A percentile compares a stretch with the other conserved stretches of the same genome.
These are phyloP conservation scores for Rhytidiadelphus loreus DNA, from an alignment of 225 moss, liverwort and hornwort genomes.

Conservation along the genomic window DNA sequence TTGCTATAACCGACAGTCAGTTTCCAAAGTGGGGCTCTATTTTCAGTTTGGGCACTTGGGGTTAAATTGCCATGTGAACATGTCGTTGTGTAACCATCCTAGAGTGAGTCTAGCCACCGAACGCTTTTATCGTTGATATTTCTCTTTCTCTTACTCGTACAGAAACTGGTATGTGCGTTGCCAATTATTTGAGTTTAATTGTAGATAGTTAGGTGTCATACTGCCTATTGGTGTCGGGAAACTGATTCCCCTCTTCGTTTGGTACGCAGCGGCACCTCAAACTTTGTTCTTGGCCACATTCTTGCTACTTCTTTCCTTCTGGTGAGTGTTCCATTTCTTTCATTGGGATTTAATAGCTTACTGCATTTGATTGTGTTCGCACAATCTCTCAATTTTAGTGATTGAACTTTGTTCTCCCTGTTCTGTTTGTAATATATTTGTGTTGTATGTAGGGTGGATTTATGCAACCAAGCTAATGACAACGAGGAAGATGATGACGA, in stretches of 20 bases:
- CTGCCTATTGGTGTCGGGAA: not conserved
- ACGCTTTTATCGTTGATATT: not conserved
- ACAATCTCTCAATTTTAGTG: not conserved
- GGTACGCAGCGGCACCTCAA: slow-evolving; percentile 72
- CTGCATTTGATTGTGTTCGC: not conserved
- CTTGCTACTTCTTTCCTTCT: slow-evolving; percentile 90
- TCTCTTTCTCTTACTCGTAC: not conserved
- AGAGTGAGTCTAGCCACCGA: not conserved
- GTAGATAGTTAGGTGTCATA: not conserved
- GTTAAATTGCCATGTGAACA: not conserved
- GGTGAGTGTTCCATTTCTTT: slow-evolving; percentile 21
- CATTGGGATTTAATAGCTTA: not conserved
- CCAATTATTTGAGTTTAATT: not conserved
- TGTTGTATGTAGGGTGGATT: slow-evolving; percentile 58
- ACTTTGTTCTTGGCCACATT: slow-evolving; percentile 78
- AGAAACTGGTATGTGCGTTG: not conserved
- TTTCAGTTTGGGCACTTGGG: not conserved
- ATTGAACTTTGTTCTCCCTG: not conserved
- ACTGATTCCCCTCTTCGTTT: not conserved
- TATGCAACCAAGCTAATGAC: slow-evolving; percentile 86
- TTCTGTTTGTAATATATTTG: not conserved
- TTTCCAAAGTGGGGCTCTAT: not conserved
- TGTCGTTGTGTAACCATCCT: not conserved
- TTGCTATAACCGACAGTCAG: not conserved
- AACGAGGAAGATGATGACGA: slow-evolving; percentile 79